Evolutionary conservation across 75 land plant species (phyloP), one percentile per base, ranked within the genome.

Genomic region (Selaginella moellendorffii): DNA sequence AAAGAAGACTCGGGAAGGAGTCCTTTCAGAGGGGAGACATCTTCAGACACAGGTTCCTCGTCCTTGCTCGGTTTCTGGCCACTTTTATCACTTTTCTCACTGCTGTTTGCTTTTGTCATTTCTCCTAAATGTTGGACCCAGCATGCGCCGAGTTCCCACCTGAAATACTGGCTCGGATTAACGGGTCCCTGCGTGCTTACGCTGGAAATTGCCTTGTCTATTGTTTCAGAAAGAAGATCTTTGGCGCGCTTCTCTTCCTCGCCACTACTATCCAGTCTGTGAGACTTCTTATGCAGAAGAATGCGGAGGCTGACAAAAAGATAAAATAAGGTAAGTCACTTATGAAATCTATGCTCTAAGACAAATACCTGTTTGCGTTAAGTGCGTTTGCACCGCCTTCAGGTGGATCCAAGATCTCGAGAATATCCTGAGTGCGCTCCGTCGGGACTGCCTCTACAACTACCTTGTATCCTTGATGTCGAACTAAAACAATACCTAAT

Each of bases 291-390:
- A 24, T 56, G 59, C 8, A 56, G 24, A 21, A 56, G 59, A 25
- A 21, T 56, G n/a, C 59, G 59, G n/a, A 56, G 59, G n/a, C 59
- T 56, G 19, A 19, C 5, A 36, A 36, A 36, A 36, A 5, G 46
- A 5, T 5, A 5, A 5, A 36, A 36, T 36, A 36, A 36, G 46
- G 5, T 36, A 5, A 36, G 46, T 36, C n/a, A n/a, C n/a, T n/a
- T n/a, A n/a, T n/a, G n/a, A n/a, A n/a, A n/a, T n/a, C n/a, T n/a
- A n/a, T n/a, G n/a, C n/a, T n/a, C n/a, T n/a, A n/a, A n/a, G n/a
- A n/a, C n/a, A n/a, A n/a, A n/a, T n/a, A 56, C 59, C 59, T 56
- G 59, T 56, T 56, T 24, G 24, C 59, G n/a, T 56, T 56, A 21
- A 56, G 59, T 2, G 59, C 59, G 21, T 56, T 56, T 56, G 59